Conservation (phyloP, 148 eudicot species). For the Simmondsia chinensis region DNA sequence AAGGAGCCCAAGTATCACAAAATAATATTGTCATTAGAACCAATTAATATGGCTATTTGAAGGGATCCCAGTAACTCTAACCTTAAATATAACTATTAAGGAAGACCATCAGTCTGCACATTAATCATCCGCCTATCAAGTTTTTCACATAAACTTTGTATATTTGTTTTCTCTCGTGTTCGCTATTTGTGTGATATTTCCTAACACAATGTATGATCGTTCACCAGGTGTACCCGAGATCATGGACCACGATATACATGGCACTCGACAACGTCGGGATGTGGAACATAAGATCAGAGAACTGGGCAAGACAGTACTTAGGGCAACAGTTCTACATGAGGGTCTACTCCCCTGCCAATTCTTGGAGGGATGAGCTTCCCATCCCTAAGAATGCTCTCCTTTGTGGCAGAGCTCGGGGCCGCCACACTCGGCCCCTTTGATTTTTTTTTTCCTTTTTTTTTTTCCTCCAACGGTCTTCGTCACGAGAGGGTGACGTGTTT, state of each 20-base stretch:
- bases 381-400: conserved; percentile 89
- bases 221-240: conserved; percentile 82
- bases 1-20: no score
- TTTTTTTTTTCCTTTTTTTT: neutral
- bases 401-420: conserved; percentile 76
- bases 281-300: conserved; percentile 93
- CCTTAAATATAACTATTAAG: no score
- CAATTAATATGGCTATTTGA: no score
- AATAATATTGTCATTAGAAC: no score
- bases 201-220: no score
- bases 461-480: conserved; percentile 4
- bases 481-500: conserved; percentile 57
- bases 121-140: no score
- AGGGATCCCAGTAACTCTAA: no score
- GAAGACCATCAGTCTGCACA: no score
- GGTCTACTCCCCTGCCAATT: conserved; percentile 51
- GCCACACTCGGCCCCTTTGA: conserved; percentile 64
- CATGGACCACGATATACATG: conserved; percentile 85
- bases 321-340: conserved; percentile 88
- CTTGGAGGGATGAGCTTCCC: conserved; percentile 70
- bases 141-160: no score
- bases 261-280: conserved; percentile 85
- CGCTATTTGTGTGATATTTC: no score
- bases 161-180: no score
- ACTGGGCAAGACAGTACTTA: conserved; percentile 79